Evolutionary conservation across 2,329 filamentous ascomycete species (phyloP), one percentile per base, ranked within the genome.

Genomic region (Dichotomopilus funicola): DNA sequence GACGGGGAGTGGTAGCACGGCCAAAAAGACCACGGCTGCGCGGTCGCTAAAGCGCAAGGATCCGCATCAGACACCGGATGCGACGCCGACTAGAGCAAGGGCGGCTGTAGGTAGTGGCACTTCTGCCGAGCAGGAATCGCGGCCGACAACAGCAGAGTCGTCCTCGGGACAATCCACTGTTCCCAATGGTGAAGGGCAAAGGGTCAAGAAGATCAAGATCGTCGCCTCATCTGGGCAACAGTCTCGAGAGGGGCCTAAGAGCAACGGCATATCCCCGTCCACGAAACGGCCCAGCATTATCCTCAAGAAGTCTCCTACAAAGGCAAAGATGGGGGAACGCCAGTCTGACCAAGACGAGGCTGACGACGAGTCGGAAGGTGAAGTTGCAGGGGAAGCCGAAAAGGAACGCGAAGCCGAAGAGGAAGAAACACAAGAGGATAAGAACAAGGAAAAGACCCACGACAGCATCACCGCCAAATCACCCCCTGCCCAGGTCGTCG

Each of bases 21-120:
- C 49, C 33, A 50, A 44, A 41, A 66, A 63, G 47, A 46, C 59
- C 49, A 49, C 55, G n/a, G 36, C 13, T 9, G 43, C 58, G 13
- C 54, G 56, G 33, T 43, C 50, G 6, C 42, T 56, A 35, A 68
- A 66, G 62, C 63, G 63, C 49, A 66, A 65, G 53, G 63, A 61
- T 33, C 54, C 54, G 12, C 62, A 62, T 19, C 12, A 56, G 36
- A 61, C 61, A 5, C 57, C 60, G 10, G 58, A 59, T 42, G 46
- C 54, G 5, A 61, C 61, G 3, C 57, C 61, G 27, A 55, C 42
- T 37, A 58, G 50, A 37, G 1, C 42, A 1, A 43, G 43, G 51
- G 36, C 31, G 31, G 11, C 31, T 11, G n/a, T 13, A 19, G 9
- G 37, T 8, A 49, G 33, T 36, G 48, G 37, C 11, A 4, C 49